phyloP scores from a whole-genome alignment of 129 eudicot genomes.

The Rutidosis leptorrhynchoides region DNA sequence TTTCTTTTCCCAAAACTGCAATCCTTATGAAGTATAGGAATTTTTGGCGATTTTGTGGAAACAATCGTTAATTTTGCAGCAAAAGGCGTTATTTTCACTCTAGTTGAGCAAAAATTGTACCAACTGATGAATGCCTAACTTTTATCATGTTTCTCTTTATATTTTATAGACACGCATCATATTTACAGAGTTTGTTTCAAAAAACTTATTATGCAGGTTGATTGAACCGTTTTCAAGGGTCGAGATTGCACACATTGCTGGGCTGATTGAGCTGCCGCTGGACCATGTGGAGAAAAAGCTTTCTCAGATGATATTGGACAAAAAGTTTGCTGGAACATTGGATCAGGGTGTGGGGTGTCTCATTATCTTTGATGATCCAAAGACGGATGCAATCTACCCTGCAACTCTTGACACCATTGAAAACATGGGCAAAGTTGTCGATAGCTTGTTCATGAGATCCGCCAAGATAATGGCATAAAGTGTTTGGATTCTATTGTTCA shows the following conservation, averaged over 20 bases:
- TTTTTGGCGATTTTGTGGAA: not conserved
- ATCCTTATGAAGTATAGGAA: not conserved
- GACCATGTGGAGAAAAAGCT: slow-evolving; percentile 74
- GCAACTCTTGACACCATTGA: slow-evolving; percentile 68
- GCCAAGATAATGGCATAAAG: slow-evolving; percentile 39
- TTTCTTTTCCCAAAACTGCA: not conserved
- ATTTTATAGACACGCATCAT: not conserved
- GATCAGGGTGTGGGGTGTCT: slow-evolving; percentile 86
- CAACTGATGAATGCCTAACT: not conserved
- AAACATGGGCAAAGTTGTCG: slow-evolving; percentile 64
- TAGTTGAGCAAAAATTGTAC: not conserved
- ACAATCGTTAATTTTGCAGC: not conserved
- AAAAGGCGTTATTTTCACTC: not conserved
- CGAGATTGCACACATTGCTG: slow-evolving; percentile 72
- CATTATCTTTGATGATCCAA: slow-evolving; percentile 66
- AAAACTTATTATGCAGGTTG: slow-evolving; percentile 50
- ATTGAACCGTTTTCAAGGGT: slow-evolving; percentile 82
- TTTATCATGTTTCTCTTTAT: not conserved
- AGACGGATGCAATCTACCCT: slow-evolving; percentile 60
- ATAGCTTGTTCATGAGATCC: slow-evolving; percentile 35
- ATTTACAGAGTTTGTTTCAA: not conserved
- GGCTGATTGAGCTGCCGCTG: slow-evolving; percentile 60
- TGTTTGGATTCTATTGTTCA: not conserved
- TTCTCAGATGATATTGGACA: slow-evolving; percentile 75
- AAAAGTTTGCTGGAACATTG: slow-evolving; percentile 72